phyloP scores from a whole-genome alignment of 106 monocot genomes.

The Allium cepa region DNA sequence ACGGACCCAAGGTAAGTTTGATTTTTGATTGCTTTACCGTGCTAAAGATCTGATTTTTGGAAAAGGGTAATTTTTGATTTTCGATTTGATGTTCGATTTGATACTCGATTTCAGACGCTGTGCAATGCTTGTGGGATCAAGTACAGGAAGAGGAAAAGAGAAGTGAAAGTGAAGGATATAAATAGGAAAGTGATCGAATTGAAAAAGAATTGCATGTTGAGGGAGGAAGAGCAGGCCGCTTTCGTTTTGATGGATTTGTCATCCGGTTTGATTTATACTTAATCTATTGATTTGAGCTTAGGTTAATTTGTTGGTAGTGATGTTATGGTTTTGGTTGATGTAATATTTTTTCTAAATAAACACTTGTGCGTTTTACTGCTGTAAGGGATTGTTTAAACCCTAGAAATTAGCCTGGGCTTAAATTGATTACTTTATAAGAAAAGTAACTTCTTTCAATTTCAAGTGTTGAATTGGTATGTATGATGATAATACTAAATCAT shows the following conservation, averaged over 20 bases:
- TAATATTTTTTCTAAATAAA: too few relatives aligned
- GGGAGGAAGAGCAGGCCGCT: constrained; percentile 21
- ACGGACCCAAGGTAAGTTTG: constrained; percentile 16
- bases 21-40: neutral
- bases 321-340: neutral
- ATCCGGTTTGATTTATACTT: constrained; percentile 18
- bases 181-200: constrained; percentile 6
- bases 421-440: too few relatives aligned
- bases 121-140: constrained; percentile 27
- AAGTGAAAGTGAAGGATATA: constrained; percentile 6
- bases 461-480: too few relatives aligned
- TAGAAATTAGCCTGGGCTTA: too few relatives aligned
- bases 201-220: constrained; percentile 5
- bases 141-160: constrained; percentile 23
- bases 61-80: neutral
- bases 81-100: neutral
- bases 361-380: too few relatives aligned
- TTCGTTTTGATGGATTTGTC: constrained; percentile 21
- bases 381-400: too few relatives aligned
- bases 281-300: neutral
- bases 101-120: constrained; percentile 14
- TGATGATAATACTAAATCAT: too few relatives aligned
- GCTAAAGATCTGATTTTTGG: neutral
- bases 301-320: neutral
- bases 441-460: too few relatives aligned